phyloP scores from a whole-genome alignment of 1,284 basidiomycete species.

The Ceratobasidium sp. region DNA sequence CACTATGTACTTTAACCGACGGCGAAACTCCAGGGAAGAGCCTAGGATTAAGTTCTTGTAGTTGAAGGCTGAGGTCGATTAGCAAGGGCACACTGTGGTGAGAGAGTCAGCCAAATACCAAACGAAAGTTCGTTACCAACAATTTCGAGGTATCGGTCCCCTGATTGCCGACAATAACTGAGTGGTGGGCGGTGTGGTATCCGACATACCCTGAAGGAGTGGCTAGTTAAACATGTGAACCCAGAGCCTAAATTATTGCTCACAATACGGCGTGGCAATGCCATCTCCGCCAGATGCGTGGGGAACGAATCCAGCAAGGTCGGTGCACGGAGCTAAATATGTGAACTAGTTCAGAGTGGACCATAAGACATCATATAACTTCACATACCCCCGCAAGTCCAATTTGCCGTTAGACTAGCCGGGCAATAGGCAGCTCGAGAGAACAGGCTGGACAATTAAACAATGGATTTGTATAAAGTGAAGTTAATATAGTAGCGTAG shows the following conservation, averaged over 20 bases:
- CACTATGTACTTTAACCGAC: conserved; percentile 32
- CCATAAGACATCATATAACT: neutral
- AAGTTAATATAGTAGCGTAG: neutral
- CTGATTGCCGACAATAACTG: conserved; percentile 47
- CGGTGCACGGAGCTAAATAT: conserved; percentile 46
- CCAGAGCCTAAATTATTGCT: neutral
- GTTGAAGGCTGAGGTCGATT: conserved; percentile 11
- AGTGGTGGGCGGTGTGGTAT: conserved; percentile 12
- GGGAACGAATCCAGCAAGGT: conserved; percentile 41
- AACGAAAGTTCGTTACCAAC: neutral
- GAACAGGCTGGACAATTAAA: neutral
- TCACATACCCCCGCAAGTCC: conserved; percentile 35
- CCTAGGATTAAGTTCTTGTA: neutral
- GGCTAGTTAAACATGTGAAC: neutral
- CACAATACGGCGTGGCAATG: conserved; percentile 40
- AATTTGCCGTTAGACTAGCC: conserved; percentile 22
- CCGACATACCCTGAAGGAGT: conserved; percentile 33
- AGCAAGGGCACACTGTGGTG: conserved; percentile 14
- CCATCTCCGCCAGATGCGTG: conserved; percentile 49
- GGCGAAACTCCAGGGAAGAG: conserved; percentile 29
- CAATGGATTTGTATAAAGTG: neutral
- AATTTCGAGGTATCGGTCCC: conserved; percentile 48
- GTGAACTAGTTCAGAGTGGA: neutral
- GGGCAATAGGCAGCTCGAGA: conserved; percentile 38
- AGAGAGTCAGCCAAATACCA: neutral